Conservation (phyloP, 257 asterid genomes). For the Solanum microdontum region DNA sequence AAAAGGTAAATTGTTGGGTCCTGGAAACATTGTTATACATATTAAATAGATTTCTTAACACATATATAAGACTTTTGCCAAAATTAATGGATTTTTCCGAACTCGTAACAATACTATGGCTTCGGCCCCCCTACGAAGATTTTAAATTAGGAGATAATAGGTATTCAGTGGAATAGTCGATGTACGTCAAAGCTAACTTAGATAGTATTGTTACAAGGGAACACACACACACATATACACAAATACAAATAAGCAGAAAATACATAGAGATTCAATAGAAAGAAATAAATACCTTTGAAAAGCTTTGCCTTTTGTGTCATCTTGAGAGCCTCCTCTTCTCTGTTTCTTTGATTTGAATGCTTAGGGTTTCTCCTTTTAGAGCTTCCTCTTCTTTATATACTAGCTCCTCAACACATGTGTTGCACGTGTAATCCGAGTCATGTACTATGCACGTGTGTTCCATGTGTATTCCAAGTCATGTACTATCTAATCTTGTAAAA, state of each 20-base stretch:
- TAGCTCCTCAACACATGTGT: neutral
- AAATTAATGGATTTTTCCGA: neutral
- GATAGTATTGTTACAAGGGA: neutral
- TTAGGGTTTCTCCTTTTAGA: neutral
- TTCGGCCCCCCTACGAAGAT: neutral
- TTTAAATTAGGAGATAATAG: neutral
- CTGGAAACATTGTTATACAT: neutral
- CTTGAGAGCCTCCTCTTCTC: neutral
- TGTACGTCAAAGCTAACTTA: neutral
- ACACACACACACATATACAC: neutral
- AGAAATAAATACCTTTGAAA: neutral
- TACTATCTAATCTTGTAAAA: neutral
- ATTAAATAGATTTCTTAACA: neutral
- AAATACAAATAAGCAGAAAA: neutral
- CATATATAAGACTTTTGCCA: neutral
- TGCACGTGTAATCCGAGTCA: neutral
- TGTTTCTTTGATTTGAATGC: neutral
- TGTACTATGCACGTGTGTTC: neutral
- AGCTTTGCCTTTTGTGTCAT: neutral
- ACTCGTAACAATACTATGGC: neutral
- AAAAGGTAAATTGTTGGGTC: neutral
- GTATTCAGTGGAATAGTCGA: neutral
- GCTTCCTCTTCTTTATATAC: neutral
- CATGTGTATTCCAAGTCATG: neutral
- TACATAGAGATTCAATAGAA: neutral